Evolutionary conservation across 2,329 filamentous ascomycete species (phyloP).

Genomic region (Xylariomycetidae sp.): DNA sequence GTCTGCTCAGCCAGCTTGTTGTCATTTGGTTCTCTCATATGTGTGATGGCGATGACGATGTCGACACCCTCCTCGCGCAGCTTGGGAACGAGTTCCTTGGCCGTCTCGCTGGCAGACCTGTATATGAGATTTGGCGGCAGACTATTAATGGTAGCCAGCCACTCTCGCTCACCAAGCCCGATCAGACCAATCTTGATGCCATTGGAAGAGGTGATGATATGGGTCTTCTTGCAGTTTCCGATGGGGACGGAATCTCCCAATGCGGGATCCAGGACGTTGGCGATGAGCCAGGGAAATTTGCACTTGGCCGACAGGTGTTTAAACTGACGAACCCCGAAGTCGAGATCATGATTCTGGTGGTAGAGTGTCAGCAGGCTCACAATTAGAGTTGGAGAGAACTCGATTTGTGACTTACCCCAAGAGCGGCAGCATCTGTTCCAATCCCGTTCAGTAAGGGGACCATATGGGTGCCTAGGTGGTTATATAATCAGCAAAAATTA

Average conservation of each 20-base stretch:
- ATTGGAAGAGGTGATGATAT: conserved; percentile 74
- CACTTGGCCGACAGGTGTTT: conserved; percentile 68
- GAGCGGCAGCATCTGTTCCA: conserved; percentile 73
- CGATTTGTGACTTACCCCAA: conserved; percentile 58
- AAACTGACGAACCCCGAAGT: conserved; percentile 84
- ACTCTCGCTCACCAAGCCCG: conserved; percentile 81
- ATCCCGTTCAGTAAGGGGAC: conserved; percentile 76
- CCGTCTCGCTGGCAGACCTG: conserved; percentile 71
- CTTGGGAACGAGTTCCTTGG: conserved; percentile 67
- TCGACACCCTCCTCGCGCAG: conserved; percentile 75
- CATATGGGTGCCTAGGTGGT: conserved; percentile 67
- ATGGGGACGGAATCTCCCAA: conserved; percentile 71
- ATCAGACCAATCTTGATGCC: conserved; percentile 83
- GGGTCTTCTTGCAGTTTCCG: conserved; percentile 69
- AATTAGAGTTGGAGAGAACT: not conserved
- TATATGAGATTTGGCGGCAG: conserved; percentile 80
- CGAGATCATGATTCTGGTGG: conserved; percentile 78
- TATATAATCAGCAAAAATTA: conserved; percentile 6
- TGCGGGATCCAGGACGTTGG: conserved; percentile 81
- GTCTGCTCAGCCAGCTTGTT: conserved; percentile 75
- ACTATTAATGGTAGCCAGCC: conserved; percentile 84
- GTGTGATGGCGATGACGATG: conserved; percentile 76
- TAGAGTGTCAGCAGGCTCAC: conserved; percentile 9
- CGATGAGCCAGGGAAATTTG: conserved; percentile 83
- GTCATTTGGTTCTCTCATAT: conserved; percentile 86